Base-by-base conservation (phyloP, 768 basidiomycete species). In the Dacryopinax primogenitus region DNA sequence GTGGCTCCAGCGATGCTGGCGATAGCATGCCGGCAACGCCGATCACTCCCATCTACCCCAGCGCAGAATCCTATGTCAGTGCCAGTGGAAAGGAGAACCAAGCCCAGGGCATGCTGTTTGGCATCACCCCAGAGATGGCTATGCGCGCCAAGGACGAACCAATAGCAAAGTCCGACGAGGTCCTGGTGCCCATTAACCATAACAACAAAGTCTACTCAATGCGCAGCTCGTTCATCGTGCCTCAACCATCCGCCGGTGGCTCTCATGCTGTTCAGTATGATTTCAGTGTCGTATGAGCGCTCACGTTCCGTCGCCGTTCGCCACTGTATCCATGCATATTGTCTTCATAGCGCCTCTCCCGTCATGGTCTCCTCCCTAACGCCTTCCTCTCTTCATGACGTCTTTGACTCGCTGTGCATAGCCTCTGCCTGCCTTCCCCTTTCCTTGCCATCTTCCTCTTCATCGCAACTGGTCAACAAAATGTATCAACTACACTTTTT, bases 401-500 rank as follows among this genome's bases (percentile, higher is more conserved):
- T 28, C 51, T 23, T 30, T 32, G 32, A 18, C 51, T 58, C 51
- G 51, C 51, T 58, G 51, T 26, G 51, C 51, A 58, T 58, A 58
- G 41, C 18, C 41, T 6, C 23, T 23, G 18, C 7, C 41, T 58
- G 23, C n/a, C 12, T 58, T 21, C 26, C 30, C 32, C 18, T 58
- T 18, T 30, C 26, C 51, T 30, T 30, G 51, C 3, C 51, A 58
- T 58, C 51, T 7, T 58, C 51, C 21, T 30, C 51, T 58, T 30
- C 51, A 58, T 23, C 45, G 51, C 51, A 58, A 58, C 51, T 58
- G 51, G 51, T 21, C 51, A 13, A 4, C 51, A 58, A 58, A 58
- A 58, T 58, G 51, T 58, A 58, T 58, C 51, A 58, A 58, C 51
- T 58, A 58, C 51, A 58, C 51, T 30, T 32, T n/a, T n/a, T 32